A percentile compares a stretch with the other conserved stretches of the same genome.
These are phyloP conservation scores for Cynara cardunculus DNA, from an alignment of 129 eudicot genomes.

Conservation along the genomic window DNA sequence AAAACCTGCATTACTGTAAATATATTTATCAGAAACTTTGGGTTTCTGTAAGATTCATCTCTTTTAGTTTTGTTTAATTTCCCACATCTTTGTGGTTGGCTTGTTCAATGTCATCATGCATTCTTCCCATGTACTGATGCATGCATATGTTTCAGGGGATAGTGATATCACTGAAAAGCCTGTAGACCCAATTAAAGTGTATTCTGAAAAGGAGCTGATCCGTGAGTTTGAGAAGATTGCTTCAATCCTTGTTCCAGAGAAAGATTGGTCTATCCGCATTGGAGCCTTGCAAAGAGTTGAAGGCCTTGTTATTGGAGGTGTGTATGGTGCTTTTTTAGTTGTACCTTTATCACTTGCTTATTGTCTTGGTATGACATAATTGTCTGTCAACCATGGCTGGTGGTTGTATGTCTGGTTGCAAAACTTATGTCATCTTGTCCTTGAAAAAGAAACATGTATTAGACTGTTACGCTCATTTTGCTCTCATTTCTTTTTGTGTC, in stretches of 20 bases:
- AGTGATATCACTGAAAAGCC: slow-evolving; percentile 90
- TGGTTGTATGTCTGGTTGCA: background rate
- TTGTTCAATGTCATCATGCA: background rate
- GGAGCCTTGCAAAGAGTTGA: slow-evolving; percentile 97
- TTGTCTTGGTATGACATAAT: background rate
- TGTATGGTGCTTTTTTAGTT: background rate
- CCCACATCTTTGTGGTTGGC: background rate
- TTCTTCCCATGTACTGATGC: slow-evolving; percentile 3
- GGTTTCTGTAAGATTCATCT: background rate
- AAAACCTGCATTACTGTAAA: background rate
- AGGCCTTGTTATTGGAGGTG: slow-evolving; percentile 97
- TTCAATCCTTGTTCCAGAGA: slow-evolving; percentile 82
- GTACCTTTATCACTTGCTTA: background rate
- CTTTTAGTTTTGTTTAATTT: background rate
- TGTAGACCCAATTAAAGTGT: slow-evolving; percentile 85
- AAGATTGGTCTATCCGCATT: slow-evolving; percentile 96
- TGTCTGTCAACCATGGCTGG: background rate
- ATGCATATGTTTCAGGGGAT: slow-evolving; percentile 49
- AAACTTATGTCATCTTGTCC: background rate
- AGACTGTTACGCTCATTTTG: background rate
- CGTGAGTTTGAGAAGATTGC: slow-evolving; percentile 92
- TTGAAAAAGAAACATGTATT: background rate
- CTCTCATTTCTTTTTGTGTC: slow-evolving; percentile 15
- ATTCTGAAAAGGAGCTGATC: slow-evolving; percentile 87
- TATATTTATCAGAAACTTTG: background rate